phyloP scores from a whole-genome alignment of 306 rosid genomes.

The Psophocarpus tetragonolobus region DNA sequence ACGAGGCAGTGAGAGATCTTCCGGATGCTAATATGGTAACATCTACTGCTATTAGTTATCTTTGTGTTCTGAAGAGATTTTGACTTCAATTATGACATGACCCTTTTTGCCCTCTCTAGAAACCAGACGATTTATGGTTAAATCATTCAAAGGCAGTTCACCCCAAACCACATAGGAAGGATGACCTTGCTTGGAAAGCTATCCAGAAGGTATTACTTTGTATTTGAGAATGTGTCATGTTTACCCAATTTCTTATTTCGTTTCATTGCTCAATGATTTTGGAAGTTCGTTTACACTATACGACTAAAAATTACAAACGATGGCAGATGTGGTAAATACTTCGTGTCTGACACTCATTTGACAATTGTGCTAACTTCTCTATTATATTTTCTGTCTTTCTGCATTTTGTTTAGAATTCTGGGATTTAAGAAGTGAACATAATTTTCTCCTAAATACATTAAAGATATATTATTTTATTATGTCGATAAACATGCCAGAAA shows the following conservation, averaged over 20 bases:
- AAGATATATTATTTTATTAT: conserved; percentile 11
- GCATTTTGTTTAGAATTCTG: background rate
- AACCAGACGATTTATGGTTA: conserved; percentile 95
- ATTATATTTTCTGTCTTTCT: background rate
- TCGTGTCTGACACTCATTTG: background rate
- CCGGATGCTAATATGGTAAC: conserved; percentile 93
- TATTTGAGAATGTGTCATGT: background rate
- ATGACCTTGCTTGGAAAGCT: conserved; percentile 70
- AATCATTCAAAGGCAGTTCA: conserved; percentile 84
- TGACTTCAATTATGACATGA: conserved; percentile 29
- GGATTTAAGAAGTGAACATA: conserved; percentile 3
- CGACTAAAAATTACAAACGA: background rate
- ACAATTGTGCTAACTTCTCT: background rate
- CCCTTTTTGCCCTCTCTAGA: conserved; percentile 52
- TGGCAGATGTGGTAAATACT: background rate
- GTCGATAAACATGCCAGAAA: conserved; percentile 22
- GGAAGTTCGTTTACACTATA: conserved; percentile 9
- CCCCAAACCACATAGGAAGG: conserved; percentile 92
- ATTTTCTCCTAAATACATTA: background rate
- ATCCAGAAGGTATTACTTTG: conserved; percentile 63
- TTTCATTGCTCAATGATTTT: background rate
- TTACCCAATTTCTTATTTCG: background rate
- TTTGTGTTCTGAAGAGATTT: conserved; percentile 19
- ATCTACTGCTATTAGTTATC: background rate
- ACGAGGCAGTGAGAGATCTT: conserved; percentile 88